Percentiles rank a stretch among this genome's conserved stretches.
These are phyloP conservation scores for Apophysomyces trapeziformis DNA, from an alignment of 371 early-diverging fungal species.

Conservation along the genomic window DNA sequence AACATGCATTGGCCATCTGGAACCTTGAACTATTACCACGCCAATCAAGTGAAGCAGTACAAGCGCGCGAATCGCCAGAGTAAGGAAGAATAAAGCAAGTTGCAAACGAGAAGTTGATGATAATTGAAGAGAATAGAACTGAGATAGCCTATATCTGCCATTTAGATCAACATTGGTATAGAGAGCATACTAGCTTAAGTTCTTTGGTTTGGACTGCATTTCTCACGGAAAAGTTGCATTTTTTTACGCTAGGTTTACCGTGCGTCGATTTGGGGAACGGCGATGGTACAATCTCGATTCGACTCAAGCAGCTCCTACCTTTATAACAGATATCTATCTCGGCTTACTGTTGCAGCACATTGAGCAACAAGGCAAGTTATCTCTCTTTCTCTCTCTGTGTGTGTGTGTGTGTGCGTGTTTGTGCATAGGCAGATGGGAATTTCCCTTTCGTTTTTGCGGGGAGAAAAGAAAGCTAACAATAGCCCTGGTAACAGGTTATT, in stretches of 20 bases:
- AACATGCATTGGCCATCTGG: slow-evolving; percentile 72
- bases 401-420: too few relatives aligned
- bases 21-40: slow-evolving; percentile 65
- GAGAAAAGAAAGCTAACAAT: background rate
- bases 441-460: too few relatives aligned
- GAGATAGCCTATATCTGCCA: slow-evolving; percentile 68
- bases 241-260: slow-evolving; percentile 59
- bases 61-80: slow-evolving; percentile 60
- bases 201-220: too few relatives aligned
- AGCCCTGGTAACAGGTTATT: slow-evolving; percentile 25
- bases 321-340: slow-evolving; percentile 70
- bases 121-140: slow-evolving; percentile 21
- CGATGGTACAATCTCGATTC: slow-evolving; percentile 80
- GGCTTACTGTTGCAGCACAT: slow-evolving; percentile 67
- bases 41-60: slow-evolving; percentile 49
- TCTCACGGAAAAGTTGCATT: too few relatives aligned
- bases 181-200: background rate
- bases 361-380: slow-evolving; percentile 64
- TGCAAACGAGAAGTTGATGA: background rate
- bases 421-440: too few relatives aligned
- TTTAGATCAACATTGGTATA: slow-evolving; percentile 58
- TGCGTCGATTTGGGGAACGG: slow-evolving; percentile 65
- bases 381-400: background rate
- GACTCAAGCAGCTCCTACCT: slow-evolving; percentile 48
- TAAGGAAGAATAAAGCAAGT: slow-evolving; percentile 16